These are phyloP conservation scores for Tuber brumale DNA, from an alignment of 495 filamentous ascomycete species.

Conservation along the genomic window DNA sequence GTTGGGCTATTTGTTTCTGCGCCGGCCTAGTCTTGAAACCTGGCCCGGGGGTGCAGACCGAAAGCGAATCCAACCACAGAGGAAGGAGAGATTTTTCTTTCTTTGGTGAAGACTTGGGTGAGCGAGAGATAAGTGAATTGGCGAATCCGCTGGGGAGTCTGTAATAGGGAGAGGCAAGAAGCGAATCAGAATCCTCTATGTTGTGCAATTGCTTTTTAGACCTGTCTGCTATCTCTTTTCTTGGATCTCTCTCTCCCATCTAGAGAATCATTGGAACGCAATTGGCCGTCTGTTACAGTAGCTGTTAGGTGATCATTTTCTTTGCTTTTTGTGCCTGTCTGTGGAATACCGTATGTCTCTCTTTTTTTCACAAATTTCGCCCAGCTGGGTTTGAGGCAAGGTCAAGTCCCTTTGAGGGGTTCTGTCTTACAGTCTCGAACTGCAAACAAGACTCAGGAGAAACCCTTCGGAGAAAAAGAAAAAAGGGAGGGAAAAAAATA, in stretches of 20 bases:
- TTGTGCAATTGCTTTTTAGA: background rate
- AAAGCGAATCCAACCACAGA: background rate
- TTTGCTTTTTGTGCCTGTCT: constrained; percentile 1
- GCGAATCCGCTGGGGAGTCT: background rate
- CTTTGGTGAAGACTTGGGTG: background rate
- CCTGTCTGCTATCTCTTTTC: background rate
- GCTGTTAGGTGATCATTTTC: background rate
- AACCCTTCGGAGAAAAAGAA: background rate
- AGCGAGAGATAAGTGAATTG: background rate
- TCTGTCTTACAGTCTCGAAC: background rate
- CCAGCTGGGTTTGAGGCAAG: background rate
- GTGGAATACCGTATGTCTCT: background rate
- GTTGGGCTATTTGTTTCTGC: constrained; percentile 2
- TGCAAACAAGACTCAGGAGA: background rate
- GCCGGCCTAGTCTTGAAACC: background rate
- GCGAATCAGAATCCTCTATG: background rate
- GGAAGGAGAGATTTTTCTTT: background rate
- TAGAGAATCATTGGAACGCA: background rate
- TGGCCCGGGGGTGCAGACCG: background rate
- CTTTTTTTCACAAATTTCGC: background rate
- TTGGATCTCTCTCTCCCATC: background rate
- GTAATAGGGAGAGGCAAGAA: background rate
- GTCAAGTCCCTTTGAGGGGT: background rate
- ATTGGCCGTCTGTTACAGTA: background rate
- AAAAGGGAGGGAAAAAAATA: background rate